Percentiles rank a stretch among this genome's conserved stretches.
Conservation (phyloP, 1,284 basidiomycete genomes). For the Filobasidium uniguttulatum region DNA sequence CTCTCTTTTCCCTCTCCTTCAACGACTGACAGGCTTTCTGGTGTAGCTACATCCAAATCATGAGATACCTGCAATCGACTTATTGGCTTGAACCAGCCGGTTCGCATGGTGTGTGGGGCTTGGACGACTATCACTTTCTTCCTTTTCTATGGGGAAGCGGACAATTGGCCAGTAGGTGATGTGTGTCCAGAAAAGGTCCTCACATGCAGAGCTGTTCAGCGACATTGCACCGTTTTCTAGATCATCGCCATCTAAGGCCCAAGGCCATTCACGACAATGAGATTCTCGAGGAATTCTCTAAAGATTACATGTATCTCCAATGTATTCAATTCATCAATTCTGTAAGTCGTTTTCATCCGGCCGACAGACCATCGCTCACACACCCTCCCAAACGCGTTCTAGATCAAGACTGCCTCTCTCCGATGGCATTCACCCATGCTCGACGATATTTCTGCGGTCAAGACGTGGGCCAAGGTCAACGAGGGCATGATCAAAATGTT, state of each 20-base stretch:
- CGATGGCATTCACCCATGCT: slow-evolving; percentile 98
- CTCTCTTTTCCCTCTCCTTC: not conserved
- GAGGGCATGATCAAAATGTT: slow-evolving; percentile 99
- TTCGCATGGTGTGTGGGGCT: slow-evolving; percentile 94
- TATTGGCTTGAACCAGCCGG: slow-evolving; percentile 98
- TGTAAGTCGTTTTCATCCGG: slow-evolving; percentile 39
- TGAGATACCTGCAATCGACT: slow-evolving; percentile 77
- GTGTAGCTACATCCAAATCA: slow-evolving; percentile 66
- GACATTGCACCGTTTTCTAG: slow-evolving; percentile 35
- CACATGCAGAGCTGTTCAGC: too few relatives aligned
- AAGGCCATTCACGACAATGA: slow-evolving; percentile 86
- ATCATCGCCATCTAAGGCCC: slow-evolving; percentile 78
- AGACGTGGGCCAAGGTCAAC: slow-evolving; percentile 95
- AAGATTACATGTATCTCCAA: slow-evolving; percentile 92
- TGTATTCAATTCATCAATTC: slow-evolving; percentile 96
- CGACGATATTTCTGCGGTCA: slow-evolving; percentile 93
- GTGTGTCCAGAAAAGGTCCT: slow-evolving; percentile 1
- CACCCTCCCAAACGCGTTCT: not conserved
- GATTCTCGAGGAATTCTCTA: slow-evolving; percentile 81
- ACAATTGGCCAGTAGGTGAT: slow-evolving; percentile 42
- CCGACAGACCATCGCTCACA: not conserved
- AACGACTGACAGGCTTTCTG: not conserved
- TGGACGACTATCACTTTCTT: slow-evolving; percentile 96
- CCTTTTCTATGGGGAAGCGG: slow-evolving; percentile 85
- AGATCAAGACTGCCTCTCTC: slow-evolving; percentile 91